Evolutionary conservation across 257 asterid species (phyloP), one percentile per base, ranked within the genome.

Genomic region (Penstemon davidsonii): DNA sequence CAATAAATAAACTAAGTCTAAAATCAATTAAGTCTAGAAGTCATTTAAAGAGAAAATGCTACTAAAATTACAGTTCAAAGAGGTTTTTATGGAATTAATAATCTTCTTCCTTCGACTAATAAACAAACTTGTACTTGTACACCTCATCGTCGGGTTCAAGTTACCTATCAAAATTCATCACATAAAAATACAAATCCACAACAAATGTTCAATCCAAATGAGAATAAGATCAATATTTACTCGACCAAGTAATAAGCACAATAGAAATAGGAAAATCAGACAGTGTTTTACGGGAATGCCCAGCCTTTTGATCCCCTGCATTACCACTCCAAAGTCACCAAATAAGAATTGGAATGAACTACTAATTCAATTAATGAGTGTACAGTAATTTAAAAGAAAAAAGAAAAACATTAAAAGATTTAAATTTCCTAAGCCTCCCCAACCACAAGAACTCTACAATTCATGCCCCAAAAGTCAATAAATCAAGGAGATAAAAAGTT

Each of bases 371-470:
- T 53, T 4, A 42, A 36, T 47, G 41, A 73, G 64, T 19, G 51
- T 8, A 49, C 56, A 56, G 52, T 7, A 2, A 25, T 25, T 25
- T 25, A 25, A 25, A 25, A 25, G 33, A 25, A 1, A 25, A 25
- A 25, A 1, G 33, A 61, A 45, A 45, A 45, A 70, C 45, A 46
- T 47, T 13, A 44, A 6, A 57, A 36, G 72, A 73, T 70, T 63
- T 63, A 56, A 53, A 53, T 69, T 68, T 69, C 59, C 62, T 11
- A 40, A 64, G 75, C 76, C 55, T 60, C 69, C 75, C 54, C 76
- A 50, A 55, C 38, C 25, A 9, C 53, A 42, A n/a, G 8, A 25
- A 15, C 5, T 62, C 52, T 60, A 65, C 43, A 71, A 49, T 75
- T 47, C 62, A 67, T 42, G 71, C 49, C 78, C 9, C 11, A 43